Evolutionary conservation across 2,329 filamentous ascomycete genomes (phyloP).

Genomic region (Venturia pyrina): DNA sequence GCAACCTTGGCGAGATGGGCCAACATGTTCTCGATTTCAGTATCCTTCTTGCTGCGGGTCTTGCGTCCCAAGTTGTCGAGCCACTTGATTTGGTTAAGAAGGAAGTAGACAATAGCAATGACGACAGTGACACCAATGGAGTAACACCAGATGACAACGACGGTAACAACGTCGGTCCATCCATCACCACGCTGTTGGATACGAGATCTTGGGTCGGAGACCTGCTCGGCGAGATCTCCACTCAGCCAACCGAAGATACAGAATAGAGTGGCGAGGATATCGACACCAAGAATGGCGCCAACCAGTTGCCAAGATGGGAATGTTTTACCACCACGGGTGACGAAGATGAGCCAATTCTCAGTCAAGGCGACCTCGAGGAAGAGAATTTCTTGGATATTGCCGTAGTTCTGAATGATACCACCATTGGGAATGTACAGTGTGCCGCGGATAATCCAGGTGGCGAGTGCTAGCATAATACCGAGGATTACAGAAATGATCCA

Average conservation of each 20-base stretch:
- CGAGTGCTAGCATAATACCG: constrained; percentile 56
- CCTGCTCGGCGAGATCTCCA: constrained; percentile 35
- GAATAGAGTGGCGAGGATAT: constrained; percentile 63
- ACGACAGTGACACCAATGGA: constrained; percentile 57
- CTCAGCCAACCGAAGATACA: constrained; percentile 65
- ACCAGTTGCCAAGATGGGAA: constrained; percentile 68
- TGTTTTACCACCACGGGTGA: constrained; percentile 53
- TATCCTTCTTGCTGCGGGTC: constrained; percentile 51
- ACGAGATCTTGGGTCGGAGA: constrained; percentile 31
- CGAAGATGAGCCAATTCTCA: constrained; percentile 46
- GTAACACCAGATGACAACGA: constrained; percentile 55
- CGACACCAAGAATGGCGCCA: constrained; percentile 60
- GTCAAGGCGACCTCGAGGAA: constrained; percentile 44
- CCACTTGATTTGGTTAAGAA: constrained; percentile 49
- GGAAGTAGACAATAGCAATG: constrained; percentile 55
- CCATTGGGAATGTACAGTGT: constrained; percentile 59
- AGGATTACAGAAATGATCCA: constrained; percentile 66
- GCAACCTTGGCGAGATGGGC: constrained; percentile 54
- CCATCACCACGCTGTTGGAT: constrained; percentile 36
- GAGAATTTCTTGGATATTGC: constrained; percentile 60
- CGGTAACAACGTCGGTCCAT: constrained; percentile 52
- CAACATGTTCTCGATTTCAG: constrained; percentile 57
- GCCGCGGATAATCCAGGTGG: constrained; percentile 64
- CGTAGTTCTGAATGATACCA: constrained; percentile 66
- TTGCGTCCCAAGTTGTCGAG: constrained; percentile 55